phyloP scores from a whole-genome alignment of 495 filamentous ascomycete genomes.

The Aspergillus biplanus region DNA sequence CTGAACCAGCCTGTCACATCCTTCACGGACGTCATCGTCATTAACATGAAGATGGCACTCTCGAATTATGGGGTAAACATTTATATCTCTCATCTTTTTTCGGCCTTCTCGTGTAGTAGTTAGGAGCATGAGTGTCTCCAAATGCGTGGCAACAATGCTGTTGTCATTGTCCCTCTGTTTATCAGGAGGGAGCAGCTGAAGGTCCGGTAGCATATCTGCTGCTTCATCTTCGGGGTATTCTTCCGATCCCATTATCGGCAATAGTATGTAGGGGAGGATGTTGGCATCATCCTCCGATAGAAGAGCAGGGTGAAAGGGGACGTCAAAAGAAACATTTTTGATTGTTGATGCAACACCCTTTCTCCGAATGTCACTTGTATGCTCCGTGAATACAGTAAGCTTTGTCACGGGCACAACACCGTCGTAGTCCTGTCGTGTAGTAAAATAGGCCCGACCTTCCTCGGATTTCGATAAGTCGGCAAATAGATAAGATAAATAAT shows the following conservation, averaged over 20 bases:
- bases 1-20: conserved; percentile 87
- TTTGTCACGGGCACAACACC: conserved; percentile 81
- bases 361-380: conserved; percentile 74
- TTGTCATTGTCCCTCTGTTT: conserved; percentile 79
- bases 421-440: conserved; percentile 73
- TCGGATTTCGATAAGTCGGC: conserved; percentile 85
- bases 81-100: conserved; percentile 70
- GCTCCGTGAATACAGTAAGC: conserved; percentile 89
- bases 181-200: conserved; percentile 85
- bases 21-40: conserved; percentile 80
- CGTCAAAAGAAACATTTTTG: conserved; percentile 80
- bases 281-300: conserved; percentile 76
- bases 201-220: conserved; percentile 77
- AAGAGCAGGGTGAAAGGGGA: conserved; percentile 70
- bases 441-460: conserved; percentile 76
- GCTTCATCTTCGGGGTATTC: conserved; percentile 69
- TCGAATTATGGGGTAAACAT: conserved; percentile 86
- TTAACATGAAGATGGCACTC: conserved; percentile 82
- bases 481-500: conserved; percentile 92
- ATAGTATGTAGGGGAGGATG: conserved; percentile 82
- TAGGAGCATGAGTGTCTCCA: conserved; percentile 84
- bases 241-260: conserved; percentile 65
- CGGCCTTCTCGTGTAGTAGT: conserved; percentile 78
- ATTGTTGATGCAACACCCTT: conserved; percentile 91
- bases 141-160: conserved; percentile 77